These are phyloP conservation scores for Fusarium newnesense DNA, from an alignment of 2,329 filamentous ascomycete genomes.

Conservation along the genomic window DNA sequence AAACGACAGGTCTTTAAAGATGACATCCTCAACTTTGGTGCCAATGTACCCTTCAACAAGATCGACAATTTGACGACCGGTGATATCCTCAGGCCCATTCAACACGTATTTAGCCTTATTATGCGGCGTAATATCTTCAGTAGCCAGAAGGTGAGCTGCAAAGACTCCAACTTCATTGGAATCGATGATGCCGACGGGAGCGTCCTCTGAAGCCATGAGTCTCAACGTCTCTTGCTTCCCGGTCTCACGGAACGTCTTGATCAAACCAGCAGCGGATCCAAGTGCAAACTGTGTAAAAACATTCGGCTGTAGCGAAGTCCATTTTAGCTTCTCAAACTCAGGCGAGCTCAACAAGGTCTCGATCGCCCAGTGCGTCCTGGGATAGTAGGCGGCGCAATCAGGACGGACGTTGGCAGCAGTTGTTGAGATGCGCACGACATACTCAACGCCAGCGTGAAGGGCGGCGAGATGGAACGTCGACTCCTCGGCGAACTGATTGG, in stretches of 20 bases:
- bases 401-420: background rate
- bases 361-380: background rate
- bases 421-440: background rate
- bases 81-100: background rate
- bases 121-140: rapidly evolving
- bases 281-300: background rate
- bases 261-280: rapidly evolving
- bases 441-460: rapidly evolving
- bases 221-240: background rate
- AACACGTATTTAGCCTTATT: background rate
- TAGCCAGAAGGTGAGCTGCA: background rate
- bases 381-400: background rate
- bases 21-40: background rate
- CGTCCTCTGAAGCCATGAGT: background rate
- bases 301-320: background rate
- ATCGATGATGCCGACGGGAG: background rate
- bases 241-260: background rate
- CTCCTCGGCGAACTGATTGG: background rate
- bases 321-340: background rate
- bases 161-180: background rate
- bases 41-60: background rate
- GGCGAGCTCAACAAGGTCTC: background rate
- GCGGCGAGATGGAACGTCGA: background rate
- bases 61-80: background rate
- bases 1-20: background rate